phyloP scores from a whole-genome alignment of 306 rosid genomes.

The Medicago truncatula region DNA sequence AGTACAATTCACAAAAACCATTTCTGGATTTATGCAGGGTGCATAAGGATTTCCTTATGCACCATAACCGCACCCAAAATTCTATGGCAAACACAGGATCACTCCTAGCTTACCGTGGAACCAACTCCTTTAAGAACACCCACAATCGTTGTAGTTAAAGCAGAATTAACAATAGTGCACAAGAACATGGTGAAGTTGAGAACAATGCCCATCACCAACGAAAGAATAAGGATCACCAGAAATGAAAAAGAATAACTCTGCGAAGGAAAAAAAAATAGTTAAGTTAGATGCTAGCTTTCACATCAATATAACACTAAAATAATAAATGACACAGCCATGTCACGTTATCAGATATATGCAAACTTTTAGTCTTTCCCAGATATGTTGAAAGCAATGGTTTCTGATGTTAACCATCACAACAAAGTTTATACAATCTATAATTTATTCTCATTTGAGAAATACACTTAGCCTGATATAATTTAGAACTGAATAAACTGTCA shows the following conservation, averaged over 20 bases:
- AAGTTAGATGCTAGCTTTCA: conserved; percentile 30
- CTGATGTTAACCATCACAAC: conserved; percentile 28
- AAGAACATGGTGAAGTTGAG: conserved; percentile 99
- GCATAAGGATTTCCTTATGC: no score
- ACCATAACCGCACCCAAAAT: no score
- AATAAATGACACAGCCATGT: conserved; percentile 1
- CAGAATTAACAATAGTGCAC: conserved; percentile 94
- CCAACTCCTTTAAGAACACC: conserved; percentile 99
- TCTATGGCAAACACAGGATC: conserved; percentile 32
- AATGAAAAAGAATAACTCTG: conserved; percentile 87
- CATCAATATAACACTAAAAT: conserved; percentile 2
- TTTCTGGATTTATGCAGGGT: no score
- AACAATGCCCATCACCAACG: conserved; percentile 87
- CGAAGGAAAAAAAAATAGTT: conserved; percentile 35
- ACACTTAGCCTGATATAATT: conserved; percentile 11
- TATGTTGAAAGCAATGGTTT: conserved; percentile 19
- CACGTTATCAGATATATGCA: conserved; percentile 24
- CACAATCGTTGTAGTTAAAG: conserved; percentile 91
- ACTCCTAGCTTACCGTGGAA: conserved; percentile 71
- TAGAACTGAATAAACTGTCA: conserved; percentile 13
- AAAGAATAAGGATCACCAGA: conserved; percentile 74
- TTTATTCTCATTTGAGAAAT: conserved; percentile 23
- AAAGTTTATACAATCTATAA: conserved; percentile 8
- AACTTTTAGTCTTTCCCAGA: conserved; percentile 29
- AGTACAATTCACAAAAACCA: no score